These are phyloP conservation scores for Leccinum pellstonianum DNA, from an alignment of 768 basidiomycete species.

Conservation along the genomic window DNA sequence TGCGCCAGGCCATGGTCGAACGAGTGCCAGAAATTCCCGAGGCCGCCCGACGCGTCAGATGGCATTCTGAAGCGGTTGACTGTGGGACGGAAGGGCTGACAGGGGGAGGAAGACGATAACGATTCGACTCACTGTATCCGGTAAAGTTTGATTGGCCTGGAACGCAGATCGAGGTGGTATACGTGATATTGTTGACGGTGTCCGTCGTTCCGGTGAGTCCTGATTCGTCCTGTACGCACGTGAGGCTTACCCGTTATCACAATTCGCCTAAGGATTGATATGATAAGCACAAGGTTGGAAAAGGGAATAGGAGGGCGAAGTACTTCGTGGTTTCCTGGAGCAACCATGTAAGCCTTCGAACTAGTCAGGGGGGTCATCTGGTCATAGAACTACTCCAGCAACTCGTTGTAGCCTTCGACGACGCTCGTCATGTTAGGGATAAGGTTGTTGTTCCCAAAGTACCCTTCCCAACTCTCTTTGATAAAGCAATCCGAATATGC, in stretches of 20 bases:
- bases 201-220: slow-evolving; percentile 12
- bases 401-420: slow-evolving; percentile 23
- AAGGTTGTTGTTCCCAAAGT: slow-evolving; percentile 29
- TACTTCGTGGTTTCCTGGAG: slow-evolving; percentile 25
- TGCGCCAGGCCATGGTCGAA: slow-evolving; percentile 32
- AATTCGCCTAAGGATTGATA: slow-evolving; percentile 17
- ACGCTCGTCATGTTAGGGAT: slow-evolving; percentile 27
- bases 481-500: slow-evolving; percentile 31
- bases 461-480: slow-evolving; percentile 31
- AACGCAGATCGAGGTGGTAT: slow-evolving; percentile 27
- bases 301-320: no score
- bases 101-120: background rate
- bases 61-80: slow-evolving; percentile 32
- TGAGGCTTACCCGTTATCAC: slow-evolving; percentile 27
- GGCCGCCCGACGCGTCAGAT: slow-evolving; percentile 24
- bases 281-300: no score
- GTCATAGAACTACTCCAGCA: slow-evolving; percentile 30
- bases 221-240: background rate
- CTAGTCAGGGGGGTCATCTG: slow-evolving; percentile 27
- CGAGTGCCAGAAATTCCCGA: slow-evolving; percentile 33
- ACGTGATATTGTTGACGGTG: slow-evolving; percentile 23
- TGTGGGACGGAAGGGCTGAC: background rate
- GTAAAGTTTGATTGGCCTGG: slow-evolving; percentile 29
- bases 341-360: slow-evolving; percentile 29
- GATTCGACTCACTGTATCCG: slow-evolving; percentile 25